A percentile compares a stretch with the other conserved stretches of the same genome.
Conservation (phyloP, 768 basidiomycete species). For the Leccinum uliginosum region DNA sequence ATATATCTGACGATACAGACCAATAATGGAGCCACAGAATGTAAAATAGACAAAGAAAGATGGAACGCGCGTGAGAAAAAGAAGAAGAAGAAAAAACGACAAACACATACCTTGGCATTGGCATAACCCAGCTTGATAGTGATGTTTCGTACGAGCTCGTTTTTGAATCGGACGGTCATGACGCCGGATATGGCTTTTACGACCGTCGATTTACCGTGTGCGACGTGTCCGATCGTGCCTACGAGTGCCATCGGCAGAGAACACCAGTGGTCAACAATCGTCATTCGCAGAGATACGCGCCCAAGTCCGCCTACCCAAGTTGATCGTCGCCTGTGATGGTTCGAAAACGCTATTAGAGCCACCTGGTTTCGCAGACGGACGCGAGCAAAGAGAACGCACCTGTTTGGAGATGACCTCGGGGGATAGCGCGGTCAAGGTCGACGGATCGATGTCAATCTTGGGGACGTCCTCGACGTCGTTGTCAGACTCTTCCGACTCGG, state of each 20-base stretch:
- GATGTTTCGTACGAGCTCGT: conserved; percentile 97
- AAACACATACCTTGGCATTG: conserved; percentile 82
- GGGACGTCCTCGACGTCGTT: conserved; percentile 51
- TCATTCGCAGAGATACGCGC: background rate
- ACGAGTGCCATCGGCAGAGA: conserved; percentile 3
- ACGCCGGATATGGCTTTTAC: conserved; percentile 99
- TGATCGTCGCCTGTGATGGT: conserved; percentile 77
- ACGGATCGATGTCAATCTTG: conserved; percentile 71
- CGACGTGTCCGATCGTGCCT: conserved; percentile 99
- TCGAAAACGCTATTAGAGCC: conserved; percentile 2
- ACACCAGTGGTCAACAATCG: background rate
- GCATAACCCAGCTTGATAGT: conserved; percentile 91
- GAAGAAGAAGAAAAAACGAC: background rate
- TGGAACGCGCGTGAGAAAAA: background rate
- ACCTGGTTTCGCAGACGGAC: background rate
- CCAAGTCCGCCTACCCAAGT: conserved; percentile 56
- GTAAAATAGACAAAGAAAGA: background rate
- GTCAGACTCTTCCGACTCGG: conserved; percentile 68
- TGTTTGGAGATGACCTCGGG: conserved; percentile 91
- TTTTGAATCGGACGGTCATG: conserved; percentile 98
- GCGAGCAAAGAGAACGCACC: conserved; percentile 40
- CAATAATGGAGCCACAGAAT: background rate
- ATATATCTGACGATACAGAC: conserved; percentile 70
- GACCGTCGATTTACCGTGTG: conserved; percentile 93
- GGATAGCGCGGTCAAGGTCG: conserved; percentile 81